These are phyloP conservation scores for Astrothelium subdiscretum DNA, from an alignment of 495 filamentous ascomycete species.

Conservation along the genomic window DNA sequence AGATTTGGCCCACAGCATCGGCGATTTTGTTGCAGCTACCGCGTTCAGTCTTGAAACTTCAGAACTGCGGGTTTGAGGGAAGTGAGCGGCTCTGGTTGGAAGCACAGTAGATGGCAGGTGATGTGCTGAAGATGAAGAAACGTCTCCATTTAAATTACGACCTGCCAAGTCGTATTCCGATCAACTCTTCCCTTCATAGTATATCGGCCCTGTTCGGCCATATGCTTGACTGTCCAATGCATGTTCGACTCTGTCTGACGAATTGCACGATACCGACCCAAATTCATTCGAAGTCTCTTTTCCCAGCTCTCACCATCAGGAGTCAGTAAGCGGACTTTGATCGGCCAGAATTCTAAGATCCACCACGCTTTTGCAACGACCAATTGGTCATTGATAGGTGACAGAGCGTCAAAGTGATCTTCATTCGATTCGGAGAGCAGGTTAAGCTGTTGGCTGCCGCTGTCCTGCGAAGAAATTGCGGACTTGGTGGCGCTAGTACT, in stretches of 20 bases:
- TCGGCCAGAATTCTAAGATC: slow-evolving; percentile 32
- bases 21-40: too few species aligned
- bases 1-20: too few species aligned
- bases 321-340: slow-evolving; percentile 22
- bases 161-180: slow-evolving; percentile 8
- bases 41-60: too few species aligned
- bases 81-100: too few species aligned
- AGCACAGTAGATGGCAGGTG: too few species aligned
- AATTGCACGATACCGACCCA: slow-evolving; percentile 24
- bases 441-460: slow-evolving; percentile 5
- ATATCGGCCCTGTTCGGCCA: slow-evolving; percentile 9
- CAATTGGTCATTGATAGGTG: slow-evolving; percentile 25
- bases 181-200: neutral
- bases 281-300: slow-evolving; percentile 24
- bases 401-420: slow-evolving; percentile 28
- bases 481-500: neutral
- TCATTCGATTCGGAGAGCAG: slow-evolving; percentile 26
- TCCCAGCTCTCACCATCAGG: slow-evolving; percentile 19
- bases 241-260: slow-evolving; percentile 24
- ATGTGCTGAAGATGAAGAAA: neutral
- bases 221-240: slow-evolving; percentile 27
- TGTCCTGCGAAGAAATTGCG: neutral
- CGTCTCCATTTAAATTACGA: slow-evolving; percentile 5
- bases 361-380: slow-evolving; percentile 25
- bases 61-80: too few species aligned